Evolutionary conservation across 139 green algal species (phyloP), one percentile per base, ranked within the genome.

Genomic region (Picochlorum costavermella): DNA sequence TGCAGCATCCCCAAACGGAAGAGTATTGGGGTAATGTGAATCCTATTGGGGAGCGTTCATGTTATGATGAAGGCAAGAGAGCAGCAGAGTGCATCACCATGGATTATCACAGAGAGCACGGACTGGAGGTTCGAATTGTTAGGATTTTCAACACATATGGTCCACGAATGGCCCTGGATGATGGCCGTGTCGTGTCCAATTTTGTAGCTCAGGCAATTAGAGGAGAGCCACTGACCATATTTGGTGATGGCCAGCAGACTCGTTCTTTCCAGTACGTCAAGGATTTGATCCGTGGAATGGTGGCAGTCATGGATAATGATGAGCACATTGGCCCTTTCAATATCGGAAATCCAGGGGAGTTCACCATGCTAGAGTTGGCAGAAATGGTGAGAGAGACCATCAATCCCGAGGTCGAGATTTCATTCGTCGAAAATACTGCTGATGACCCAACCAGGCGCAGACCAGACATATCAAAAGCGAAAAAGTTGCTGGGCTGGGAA

Each of bases 121-220:
- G 13, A 25, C 33, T 50, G 31, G 70, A 92, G 78, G 83, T 95
- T 17, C 90, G 93, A 51, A 95, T 99, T 61, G 87, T 96, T 50
- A 88, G 94, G 63, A 99, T 99, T 72, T 99, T 99, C 90, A 99
- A 99, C 85, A 99, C 94, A 0, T 97, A 96, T 63, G 89, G 94
- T 25, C 94, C 94, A 0, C 83, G 86, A 65, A 99, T 99, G 94
- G 90, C 89, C 4, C 84, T 99, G 49, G 94, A 99, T 68, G 94
- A 99, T 60, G 94, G 94, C 10, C 83, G 94, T 20, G 94, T 99
- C 6, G 94, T 99, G 17, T 92, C 79, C 79, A 99, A 99, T 81
- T 99, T 99, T 73, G 86, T 98, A 33, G 79, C 88, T 0, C 88
- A 91, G 70, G 92, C 91, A 30, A 75, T 97, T 14, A 83, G 69